Base-by-base conservation (phyloP, 371 early-diverging fungal species). In the Haplosporangium sp. region DNA sequence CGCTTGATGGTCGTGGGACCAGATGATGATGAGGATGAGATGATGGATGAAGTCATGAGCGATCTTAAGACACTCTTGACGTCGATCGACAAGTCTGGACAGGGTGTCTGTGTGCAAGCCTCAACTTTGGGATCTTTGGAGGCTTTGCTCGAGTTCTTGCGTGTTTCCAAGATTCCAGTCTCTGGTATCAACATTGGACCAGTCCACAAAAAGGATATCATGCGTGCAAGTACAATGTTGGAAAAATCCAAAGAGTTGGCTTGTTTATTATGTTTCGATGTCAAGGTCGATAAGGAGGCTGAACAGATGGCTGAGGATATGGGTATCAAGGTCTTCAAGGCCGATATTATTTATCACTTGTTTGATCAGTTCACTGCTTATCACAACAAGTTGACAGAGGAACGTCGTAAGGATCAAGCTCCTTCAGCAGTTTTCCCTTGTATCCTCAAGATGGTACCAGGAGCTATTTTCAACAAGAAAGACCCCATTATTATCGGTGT, bases 281-380 rank as follows among this genome's bases (percentile, higher is more conserved):
- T 99, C 71, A 93, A 96, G 84, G 90, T 99, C 58, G 99, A 99
- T 73, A 95, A 93, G 83, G 99, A 99, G 40, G 99, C 99, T 1
- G 89, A 90, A 77, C 94, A 96, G 37, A 68, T 97, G 85, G 99
- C 99, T 0, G 94, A 98, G 34, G 95, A 96, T 63, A 57, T 96
- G 61, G 96, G 98, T 39, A 91, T 99, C 65, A 95, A 92, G 86
- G 86, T 99, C 35, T 99, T 99, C 88, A 92, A 88, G 70, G 99
- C 99, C 37, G 97, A 99, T 71, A 99, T 99, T 81, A 99, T 99
- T 83, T 99, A 99, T 85, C 99, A 99, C 84, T 90, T 99, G 91
- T 97, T 99, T 74, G 99, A 99, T 85, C 87, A 91, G 68, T 99
- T 96, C 85, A 96, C 94, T 11, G 93, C 92, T 40, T 95, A 97